Evolutionary conservation across 495 filamentous ascomycete species (phyloP).

Genomic region (Penicillium silybi): DNA sequence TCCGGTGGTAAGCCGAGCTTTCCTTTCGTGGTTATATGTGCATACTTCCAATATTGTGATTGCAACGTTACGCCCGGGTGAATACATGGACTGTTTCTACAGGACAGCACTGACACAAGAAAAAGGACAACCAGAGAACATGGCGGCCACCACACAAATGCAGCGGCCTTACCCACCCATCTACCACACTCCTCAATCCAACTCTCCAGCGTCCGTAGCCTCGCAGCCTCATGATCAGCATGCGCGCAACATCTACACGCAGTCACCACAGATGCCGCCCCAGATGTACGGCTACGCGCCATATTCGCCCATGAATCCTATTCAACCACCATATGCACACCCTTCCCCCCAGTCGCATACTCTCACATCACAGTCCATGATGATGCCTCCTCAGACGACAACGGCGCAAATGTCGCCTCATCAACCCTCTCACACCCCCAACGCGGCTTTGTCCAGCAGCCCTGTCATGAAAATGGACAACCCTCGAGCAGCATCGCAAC

Average conservation of each 20-base stretch:
- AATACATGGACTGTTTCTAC: not conserved
- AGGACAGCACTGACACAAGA: not conserved
- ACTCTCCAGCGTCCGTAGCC: conserved; percentile 92
- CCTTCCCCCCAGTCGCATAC: conserved; percentile 62
- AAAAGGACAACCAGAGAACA: conserved; percentile 80
- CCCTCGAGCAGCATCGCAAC: conserved; percentile 45
- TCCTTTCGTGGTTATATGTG: not conserved
- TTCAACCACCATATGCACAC: conserved; percentile 72
- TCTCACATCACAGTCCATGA: conserved; percentile 58
- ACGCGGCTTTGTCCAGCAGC: conserved; percentile 31
- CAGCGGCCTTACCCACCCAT: conserved; percentile 83
- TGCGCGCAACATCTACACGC: conserved; percentile 73
- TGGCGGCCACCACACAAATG: conserved; percentile 85
- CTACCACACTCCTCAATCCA: conserved; percentile 94
- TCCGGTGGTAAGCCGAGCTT: conserved; percentile 66
- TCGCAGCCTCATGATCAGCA: conserved; percentile 89
- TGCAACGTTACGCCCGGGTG: not conserved
- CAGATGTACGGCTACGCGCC: conserved; percentile 73
- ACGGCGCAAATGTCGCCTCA: conserved; percentile 53
- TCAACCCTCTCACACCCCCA: conserved; percentile 44
- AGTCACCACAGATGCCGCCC: conserved; percentile 71
- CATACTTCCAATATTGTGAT: not conserved
- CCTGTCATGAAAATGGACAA: conserved; percentile 37
- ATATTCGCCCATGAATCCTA: conserved; percentile 70
- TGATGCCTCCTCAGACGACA: conserved; percentile 66